Percentiles rank a stretch among this genome's conserved stretches.
These are phyloP conservation scores for Ganoderma resinaceum DNA, from an alignment of 1,284 basidiomycete genomes.

Conservation along the genomic window DNA sequence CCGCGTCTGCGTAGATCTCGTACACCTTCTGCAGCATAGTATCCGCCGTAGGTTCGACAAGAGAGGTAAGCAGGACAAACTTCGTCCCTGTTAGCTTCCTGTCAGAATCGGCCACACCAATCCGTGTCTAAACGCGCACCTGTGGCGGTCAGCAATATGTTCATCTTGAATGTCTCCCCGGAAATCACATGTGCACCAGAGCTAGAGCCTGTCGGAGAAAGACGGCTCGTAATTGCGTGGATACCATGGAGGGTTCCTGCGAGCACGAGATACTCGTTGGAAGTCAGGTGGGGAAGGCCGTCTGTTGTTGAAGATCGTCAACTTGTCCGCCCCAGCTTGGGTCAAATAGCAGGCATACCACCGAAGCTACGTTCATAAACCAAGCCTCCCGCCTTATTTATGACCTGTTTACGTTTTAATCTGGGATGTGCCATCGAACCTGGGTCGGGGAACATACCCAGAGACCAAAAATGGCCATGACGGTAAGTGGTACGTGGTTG, in stretches of 20 bases:
- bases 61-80: conserved; percentile 90
- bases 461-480: conserved; percentile 78
- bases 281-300: conserved; percentile 84
- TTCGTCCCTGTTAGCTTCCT: conserved; percentile 79
- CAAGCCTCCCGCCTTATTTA: conserved; percentile 98
- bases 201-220: conserved; percentile 84
- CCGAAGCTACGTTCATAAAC: conserved; percentile 94
- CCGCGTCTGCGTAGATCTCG: conserved; percentile 90
- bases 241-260: conserved; percentile 98
- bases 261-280: conserved; percentile 98
- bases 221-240: conserved; percentile 94
- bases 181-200: conserved; percentile 95
- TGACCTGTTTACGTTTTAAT: conserved; percentile 65
- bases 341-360: conserved; percentile 53
- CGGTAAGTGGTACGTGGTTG: conserved; percentile 1
- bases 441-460: conserved; percentile 62
- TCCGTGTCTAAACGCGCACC: conserved; percentile 58
- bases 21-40: conserved; percentile 83
- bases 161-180: conserved; percentile 92
- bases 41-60: conserved; percentile 79
- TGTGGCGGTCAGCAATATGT: conserved; percentile 90
- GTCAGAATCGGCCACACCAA: background rate
- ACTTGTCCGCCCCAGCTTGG: conserved; percentile 18
- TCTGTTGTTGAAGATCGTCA: conserved; percentile 54
- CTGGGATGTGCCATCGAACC: background rate